Conservation (phyloP, 2,329 filamentous ascomycete species). For the Verticillium longisporum region DNA sequence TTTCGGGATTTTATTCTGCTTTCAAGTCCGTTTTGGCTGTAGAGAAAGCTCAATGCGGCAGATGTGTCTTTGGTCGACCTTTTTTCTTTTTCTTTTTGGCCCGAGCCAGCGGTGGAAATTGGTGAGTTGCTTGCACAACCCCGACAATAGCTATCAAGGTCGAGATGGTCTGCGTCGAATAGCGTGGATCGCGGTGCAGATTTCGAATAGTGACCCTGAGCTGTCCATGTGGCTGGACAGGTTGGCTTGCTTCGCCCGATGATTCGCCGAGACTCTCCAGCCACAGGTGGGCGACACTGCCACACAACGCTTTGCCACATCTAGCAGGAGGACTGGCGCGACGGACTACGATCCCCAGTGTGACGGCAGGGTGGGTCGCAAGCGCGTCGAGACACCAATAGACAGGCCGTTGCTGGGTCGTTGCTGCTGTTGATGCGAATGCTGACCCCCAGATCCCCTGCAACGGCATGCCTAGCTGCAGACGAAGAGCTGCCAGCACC, state of each 20-base stretch:
- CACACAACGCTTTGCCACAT: slow-evolving; percentile 11
- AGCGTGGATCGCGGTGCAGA: not conserved
- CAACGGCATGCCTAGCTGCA: not conserved
- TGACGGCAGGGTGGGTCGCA: not conserved
- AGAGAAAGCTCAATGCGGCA: not conserved
- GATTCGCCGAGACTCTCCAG: not conserved
- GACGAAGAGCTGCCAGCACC: not conserved
- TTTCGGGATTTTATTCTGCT: not conserved
- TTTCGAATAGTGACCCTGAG: not conserved
- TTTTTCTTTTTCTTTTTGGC: not conserved
- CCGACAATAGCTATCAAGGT: not conserved
- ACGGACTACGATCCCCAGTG: slow-evolving; percentile 1
- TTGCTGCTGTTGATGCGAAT: slow-evolving; percentile 46
- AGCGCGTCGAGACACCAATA: slow-evolving; percentile 30
- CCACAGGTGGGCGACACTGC: not conserved
- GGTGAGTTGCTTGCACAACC: not conserved
- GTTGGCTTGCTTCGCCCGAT: not conserved
- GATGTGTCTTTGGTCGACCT: not conserved
- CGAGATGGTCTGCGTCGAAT: not conserved
- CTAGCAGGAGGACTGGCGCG: slow-evolving; percentile 3
- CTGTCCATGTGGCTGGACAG: not conserved
- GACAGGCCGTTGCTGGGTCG: slow-evolving; percentile 44
- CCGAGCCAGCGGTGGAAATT: not conserved
- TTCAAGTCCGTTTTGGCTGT: not conserved
- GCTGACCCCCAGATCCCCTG: not conserved